Conservation (phyloP, 2,329 filamentous ascomycete genomes). For the Aspergillus aculeatus region DNA sequence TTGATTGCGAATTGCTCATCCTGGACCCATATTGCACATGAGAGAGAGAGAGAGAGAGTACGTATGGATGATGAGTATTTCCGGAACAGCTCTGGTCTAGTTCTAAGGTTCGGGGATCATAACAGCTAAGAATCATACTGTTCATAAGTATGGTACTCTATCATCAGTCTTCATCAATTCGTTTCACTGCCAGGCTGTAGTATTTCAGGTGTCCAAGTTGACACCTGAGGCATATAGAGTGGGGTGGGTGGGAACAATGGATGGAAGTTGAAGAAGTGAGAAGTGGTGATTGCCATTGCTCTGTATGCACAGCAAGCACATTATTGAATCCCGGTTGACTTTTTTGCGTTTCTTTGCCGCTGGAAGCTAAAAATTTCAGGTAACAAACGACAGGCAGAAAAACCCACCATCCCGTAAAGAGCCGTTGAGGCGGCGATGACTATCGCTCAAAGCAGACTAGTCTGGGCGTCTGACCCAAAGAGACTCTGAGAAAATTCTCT, state of each 20-base stretch:
- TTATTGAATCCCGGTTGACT: background rate
- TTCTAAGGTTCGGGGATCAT: too few relatives aligned
- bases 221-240: slow-evolving; percentile 3
- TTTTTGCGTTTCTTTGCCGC: slow-evolving; percentile 3
- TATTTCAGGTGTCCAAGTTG: too few relatives aligned
- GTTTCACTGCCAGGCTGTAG: too few relatives aligned
- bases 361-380: background rate
- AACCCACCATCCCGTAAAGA: slow-evolving; percentile 3
- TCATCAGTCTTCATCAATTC: too few relatives aligned
- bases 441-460: slow-evolving; percentile 25
- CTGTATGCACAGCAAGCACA: too few relatives aligned
- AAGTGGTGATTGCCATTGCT: too few relatives aligned
- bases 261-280: too few relatives aligned
- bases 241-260: too few relatives aligned
- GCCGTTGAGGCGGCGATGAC: slow-evolving; percentile 13
- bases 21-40: background rate
- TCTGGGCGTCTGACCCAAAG: slow-evolving; percentile 16
- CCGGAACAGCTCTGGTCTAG: background rate
- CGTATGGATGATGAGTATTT: background rate
- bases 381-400: background rate
- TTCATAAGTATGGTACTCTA: too few relatives aligned
- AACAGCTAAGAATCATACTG: too few relatives aligned
- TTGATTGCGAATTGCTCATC: background rate
- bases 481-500: slow-evolving; percentile 20
- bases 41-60: background rate